Conservation (phyloP, 805 yeast species). For the Candida krabiensis region DNA sequence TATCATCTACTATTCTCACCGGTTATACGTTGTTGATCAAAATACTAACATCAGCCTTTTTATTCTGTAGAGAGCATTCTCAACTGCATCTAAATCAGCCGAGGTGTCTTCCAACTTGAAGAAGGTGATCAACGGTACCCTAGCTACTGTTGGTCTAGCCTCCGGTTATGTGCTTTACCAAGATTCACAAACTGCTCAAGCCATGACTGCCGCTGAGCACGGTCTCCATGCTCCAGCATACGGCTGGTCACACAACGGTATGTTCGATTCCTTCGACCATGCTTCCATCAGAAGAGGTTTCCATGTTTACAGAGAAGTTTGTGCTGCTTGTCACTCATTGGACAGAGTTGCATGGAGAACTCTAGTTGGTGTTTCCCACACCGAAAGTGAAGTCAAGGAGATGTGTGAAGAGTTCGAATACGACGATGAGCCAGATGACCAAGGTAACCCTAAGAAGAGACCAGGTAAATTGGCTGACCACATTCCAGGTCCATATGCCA, state of each 20-base stretch:
- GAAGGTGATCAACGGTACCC: constrained; percentile 59
- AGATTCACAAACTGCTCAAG: constrained; percentile 84
- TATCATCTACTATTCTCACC: no score
- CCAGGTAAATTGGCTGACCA: constrained; percentile 96
- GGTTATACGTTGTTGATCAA: not conserved
- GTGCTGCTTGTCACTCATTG: constrained; percentile 98
- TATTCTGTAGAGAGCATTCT: constrained; percentile 33
- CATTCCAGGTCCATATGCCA: constrained; percentile 93
- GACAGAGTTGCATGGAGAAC: constrained; percentile 99
- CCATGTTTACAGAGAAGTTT: constrained; percentile 98
- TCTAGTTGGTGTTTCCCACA: constrained; percentile 94
- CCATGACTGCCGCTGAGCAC: constrained; percentile 99
- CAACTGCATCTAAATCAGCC: constrained; percentile 31
- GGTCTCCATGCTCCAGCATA: constrained; percentile 94
- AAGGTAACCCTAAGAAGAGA: constrained; percentile 97
- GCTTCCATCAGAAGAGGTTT: constrained; percentile 97
- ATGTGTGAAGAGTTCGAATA: constrained; percentile 97
- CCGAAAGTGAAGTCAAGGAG: constrained; percentile 83
- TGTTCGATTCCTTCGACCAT: constrained; percentile 89
- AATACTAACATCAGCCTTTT: constrained; percentile 18
- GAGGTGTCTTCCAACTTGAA: constrained; percentile 38
- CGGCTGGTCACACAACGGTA: constrained; percentile 93
- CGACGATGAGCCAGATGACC: constrained; percentile 94
- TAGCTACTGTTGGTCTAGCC: constrained; percentile 73
- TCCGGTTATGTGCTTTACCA: constrained; percentile 81